Percentiles rank a stretch among this genome's conserved stretches.
These are phyloP conservation scores for Mycena chlorophos DNA, from an alignment of 768 basidiomycete genomes.

Conservation along the genomic window DNA sequence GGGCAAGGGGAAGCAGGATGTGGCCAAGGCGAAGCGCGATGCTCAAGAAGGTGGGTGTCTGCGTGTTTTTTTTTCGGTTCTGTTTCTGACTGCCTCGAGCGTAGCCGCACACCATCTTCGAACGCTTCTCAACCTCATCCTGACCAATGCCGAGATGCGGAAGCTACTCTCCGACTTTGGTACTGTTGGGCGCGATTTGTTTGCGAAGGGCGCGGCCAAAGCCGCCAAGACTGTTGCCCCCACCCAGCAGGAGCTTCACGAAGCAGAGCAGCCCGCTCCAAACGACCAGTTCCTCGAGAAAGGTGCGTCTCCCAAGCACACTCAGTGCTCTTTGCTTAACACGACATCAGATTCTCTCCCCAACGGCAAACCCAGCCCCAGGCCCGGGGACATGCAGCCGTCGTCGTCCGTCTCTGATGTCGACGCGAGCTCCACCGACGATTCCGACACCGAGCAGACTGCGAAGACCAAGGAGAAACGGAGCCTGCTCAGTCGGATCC, in stretches of 20 bases:
- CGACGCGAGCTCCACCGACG: slow-evolving; percentile 7
- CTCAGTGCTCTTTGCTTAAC: slow-evolving; percentile 24
- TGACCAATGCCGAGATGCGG: slow-evolving; percentile 92
- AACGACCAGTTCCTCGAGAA: slow-evolving; percentile 63
- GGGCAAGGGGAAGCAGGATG: slow-evolving; percentile 17
- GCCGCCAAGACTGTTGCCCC: slow-evolving; percentile 73
- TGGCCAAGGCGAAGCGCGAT: slow-evolving; percentile 47
- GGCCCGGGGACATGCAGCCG: background rate
- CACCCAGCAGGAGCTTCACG: slow-evolving; percentile 54
- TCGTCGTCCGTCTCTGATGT: slow-evolving; percentile 4
- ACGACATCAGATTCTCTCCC: slow-evolving; percentile 36
- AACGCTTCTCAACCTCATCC: slow-evolving; percentile 79
- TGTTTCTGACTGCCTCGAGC: background rate
- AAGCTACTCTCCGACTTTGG: slow-evolving; percentile 83
- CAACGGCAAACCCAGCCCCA: slow-evolving; percentile 13
- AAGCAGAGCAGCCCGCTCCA: slow-evolving; percentile 70
- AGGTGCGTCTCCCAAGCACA: slow-evolving; percentile 30
- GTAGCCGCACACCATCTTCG: slow-evolving; percentile 83
- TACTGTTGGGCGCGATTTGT: slow-evolving; percentile 78
- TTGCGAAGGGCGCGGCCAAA: slow-evolving; percentile 71
- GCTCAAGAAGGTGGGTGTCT: slow-evolving; percentile 53
- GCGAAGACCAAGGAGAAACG: slow-evolving; percentile 36
- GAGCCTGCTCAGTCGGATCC: slow-evolving; percentile 26
- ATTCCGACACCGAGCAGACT: slow-evolving; percentile 34
- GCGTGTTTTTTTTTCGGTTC: background rate